Base-by-base conservation (phyloP, 2,329 filamentous ascomycete species). In the Orbilia ellipsospora region DNA sequence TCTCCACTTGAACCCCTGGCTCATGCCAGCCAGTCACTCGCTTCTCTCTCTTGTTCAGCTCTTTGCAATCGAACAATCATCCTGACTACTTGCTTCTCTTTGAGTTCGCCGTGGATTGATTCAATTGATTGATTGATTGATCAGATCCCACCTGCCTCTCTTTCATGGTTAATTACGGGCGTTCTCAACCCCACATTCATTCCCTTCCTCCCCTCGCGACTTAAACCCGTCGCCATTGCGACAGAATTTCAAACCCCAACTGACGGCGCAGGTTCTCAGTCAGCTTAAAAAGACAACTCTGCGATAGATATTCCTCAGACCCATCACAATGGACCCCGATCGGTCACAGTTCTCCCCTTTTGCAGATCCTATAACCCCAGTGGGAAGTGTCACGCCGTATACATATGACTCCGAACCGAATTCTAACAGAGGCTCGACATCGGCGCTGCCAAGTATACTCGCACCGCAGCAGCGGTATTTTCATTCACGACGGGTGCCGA, bases 401-500 rank as follows among this genome's bases (percentile, higher is more conserved):
- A 63, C 66, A 20, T 77, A 77, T 69, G 52, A 57, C 16, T 77
- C 73, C 12, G 62, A 62, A 13, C 66, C 66, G 16, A 75, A 70
- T 51, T 77, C 76, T 10, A 77, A 74, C 31, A 62, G 68, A 62
- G 76, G 76, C n/a, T 77, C 73, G 23, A 70, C 75, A 18, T 70
- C 73, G 12, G 65, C 75, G 16, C 59, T 69, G 31, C 76, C 76
- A 28, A 73, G 81, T 56, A 77, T 78, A 73, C 63, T 76, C 64
- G 57, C 75, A 16, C 80, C 81, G 48, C 81, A 81, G 45, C 83
- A 85, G 78, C 84, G 86, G 63, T 93, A 90, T 83, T 94, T 94
- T 81, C 90, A 90, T 82, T 93, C 91, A 16, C 86, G 91, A 72
- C 85, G 91, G 75, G 87, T 94, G 40, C 87, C 86, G 81, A 92